Evolutionary conservation across 495 filamentous ascomycete species (phyloP).

Genomic region (Letharia columbiana): DNA sequence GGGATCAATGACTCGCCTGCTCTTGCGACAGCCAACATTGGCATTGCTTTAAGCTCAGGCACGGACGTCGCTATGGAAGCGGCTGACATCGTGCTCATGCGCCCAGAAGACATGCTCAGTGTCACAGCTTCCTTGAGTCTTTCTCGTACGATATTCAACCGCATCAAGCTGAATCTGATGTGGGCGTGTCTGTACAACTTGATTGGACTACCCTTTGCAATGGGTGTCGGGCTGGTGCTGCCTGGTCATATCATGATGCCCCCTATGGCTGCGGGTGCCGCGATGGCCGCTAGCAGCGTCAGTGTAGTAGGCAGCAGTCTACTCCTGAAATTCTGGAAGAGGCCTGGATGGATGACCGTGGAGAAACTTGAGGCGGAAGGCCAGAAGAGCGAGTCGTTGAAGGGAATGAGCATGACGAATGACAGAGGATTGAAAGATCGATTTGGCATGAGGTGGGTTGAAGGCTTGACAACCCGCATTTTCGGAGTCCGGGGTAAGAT

Average conservation of each 20-base stretch:
- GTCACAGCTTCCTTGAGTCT: constrained; percentile 81
- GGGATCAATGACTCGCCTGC: constrained; percentile 99
- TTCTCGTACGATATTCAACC: constrained; percentile 72
- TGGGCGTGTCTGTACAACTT: constrained; percentile 94
- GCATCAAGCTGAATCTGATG: constrained; percentile 87
- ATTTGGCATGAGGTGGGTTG: constrained; percentile 9
- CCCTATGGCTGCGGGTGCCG: constrained; percentile 88
- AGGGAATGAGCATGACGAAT: constrained; percentile 21
- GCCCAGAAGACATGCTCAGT: constrained; percentile 79
- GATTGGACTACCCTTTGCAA: constrained; percentile 88
- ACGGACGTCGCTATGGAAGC: constrained; percentile 99
- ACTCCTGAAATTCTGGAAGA: constrained; percentile 76
- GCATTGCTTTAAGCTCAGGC: constrained; percentile 84
- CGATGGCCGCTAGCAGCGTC: constrained; percentile 87
- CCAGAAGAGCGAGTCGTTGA: constrained; percentile 13
- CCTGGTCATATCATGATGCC: constrained; percentile 84
- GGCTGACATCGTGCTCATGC: constrained; percentile 93
- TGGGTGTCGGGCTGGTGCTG: constrained; percentile 75
- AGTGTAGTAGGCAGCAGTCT: constrained; percentile 81
- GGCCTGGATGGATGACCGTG: constrained; percentile 84
- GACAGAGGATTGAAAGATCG: constrained; percentile 12
- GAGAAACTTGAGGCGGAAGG: constrained; percentile 43
- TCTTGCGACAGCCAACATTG: constrained; percentile 82
- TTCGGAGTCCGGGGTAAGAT: constrained; percentile 2
- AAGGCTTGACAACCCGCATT: constrained; percentile 5